Percentiles rank a stretch among this genome's conserved stretches.
These are phyloP conservation scores for Cokeromyces recurvatus DNA, from an alignment of 371 early-diverging fungal genomes.

Conservation along the genomic window DNA sequence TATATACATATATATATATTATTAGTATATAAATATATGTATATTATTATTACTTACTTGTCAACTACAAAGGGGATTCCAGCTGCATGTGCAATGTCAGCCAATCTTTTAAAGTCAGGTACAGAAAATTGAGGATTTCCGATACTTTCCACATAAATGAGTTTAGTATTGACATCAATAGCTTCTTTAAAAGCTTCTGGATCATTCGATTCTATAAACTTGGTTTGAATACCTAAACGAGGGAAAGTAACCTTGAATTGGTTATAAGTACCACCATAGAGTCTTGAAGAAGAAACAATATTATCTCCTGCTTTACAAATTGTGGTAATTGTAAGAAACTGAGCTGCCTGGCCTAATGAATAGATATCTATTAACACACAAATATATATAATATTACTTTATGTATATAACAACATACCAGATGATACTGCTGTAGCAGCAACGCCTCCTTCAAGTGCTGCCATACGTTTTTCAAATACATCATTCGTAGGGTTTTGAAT, in stretches of 20 bases:
- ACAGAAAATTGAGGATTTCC: conserved; percentile 85
- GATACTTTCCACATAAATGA: conserved; percentile 82
- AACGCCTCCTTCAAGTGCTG: conserved; percentile 83
- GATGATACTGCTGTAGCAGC: conserved; percentile 47
- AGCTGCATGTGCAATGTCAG: conserved; percentile 72
- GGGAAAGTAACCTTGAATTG: conserved; percentile 82
- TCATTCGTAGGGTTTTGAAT: conserved; percentile 82
- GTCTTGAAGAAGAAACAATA: conserved; percentile 69
- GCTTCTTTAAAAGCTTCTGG: conserved; percentile 55
- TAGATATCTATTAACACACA: conserved; percentile 18
- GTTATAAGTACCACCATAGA: conserved; percentile 90
- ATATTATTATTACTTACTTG: conserved; percentile 66
- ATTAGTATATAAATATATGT: no score
- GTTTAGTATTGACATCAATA: conserved; percentile 84
- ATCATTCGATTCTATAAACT: conserved; percentile 70
- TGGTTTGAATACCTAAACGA: conserved; percentile 74
- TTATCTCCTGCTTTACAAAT: conserved; percentile 77
- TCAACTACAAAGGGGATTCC: conserved; percentile 89
- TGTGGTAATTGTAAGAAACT: conserved; percentile 74
- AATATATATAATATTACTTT: not conserved
- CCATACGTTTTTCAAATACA: conserved; percentile 83
- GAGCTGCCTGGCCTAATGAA: conserved; percentile 68
- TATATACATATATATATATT: no score
- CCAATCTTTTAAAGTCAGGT: conserved; percentile 78
- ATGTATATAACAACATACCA: conserved; percentile 22